Conservation (phyloP, 495 filamentous ascomycete species). For the Xylaria sp. region DNA sequence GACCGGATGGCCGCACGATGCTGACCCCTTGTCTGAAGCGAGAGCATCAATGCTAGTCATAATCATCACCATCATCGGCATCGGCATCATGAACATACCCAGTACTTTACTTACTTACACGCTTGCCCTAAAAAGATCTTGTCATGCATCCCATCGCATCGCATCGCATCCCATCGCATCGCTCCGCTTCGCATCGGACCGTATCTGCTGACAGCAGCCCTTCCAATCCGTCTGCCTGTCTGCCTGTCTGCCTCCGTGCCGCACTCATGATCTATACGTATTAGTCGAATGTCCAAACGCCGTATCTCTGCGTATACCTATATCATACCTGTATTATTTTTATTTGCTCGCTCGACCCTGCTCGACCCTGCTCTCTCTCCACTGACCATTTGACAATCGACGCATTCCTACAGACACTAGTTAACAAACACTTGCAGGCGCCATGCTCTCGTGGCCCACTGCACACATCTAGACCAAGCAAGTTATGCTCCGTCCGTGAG, state of each 20-base stretch:
- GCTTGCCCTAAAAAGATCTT: background rate
- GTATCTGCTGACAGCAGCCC: background rate
- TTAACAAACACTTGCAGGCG: background rate
- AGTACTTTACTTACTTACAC: too few species aligned
- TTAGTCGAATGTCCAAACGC: background rate
- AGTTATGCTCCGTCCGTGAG: background rate
- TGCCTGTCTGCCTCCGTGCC: background rate
- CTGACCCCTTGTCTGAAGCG: background rate
- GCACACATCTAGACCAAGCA: background rate
- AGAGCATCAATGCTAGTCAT: conserved; percentile 1
- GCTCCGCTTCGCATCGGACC: background rate
- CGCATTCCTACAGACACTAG: background rate
- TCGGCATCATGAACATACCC: too few species aligned
- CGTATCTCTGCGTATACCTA: background rate
- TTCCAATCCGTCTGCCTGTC: too few species aligned
- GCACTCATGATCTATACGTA: conserved; percentile 1
- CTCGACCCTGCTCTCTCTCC: background rate
- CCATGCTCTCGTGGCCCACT: conserved; percentile 16
- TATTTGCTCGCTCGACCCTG: background rate
- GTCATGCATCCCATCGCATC: conserved; percentile 1
- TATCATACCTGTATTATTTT: too few species aligned
- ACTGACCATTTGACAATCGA: background rate
- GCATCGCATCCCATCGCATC: background rate
- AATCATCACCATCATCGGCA: background rate
- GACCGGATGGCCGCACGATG: background rate